A percentile compares a stretch with the other conserved stretches of the same genome.
Conservation (phyloP, 169 alveolate genomes). For the Cardiosporidium cionae region DNA sequence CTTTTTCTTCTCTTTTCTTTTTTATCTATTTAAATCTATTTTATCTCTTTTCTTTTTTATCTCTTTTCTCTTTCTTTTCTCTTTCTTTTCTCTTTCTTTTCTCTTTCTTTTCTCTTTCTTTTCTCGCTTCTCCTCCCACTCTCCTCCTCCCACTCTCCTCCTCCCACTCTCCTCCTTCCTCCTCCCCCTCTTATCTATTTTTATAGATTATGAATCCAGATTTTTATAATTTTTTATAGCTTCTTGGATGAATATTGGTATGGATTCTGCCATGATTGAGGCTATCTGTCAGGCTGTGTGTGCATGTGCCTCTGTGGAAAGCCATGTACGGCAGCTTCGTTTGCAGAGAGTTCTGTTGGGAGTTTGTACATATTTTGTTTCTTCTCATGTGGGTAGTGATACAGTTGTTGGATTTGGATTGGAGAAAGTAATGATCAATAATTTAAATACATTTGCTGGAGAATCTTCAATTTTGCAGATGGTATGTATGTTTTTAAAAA, state of each 20-base stretch:
- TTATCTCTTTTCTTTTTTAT: too few species aligned
- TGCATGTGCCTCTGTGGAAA: conserved; percentile 44
- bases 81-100: too few species aligned
- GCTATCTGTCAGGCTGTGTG: conserved; percentile 37
- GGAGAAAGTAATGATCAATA: conserved; percentile 36
- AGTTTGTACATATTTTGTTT: conserved; percentile 41
- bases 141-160: too few species aligned
- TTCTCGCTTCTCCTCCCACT: not conserved
- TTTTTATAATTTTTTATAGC: too few species aligned
- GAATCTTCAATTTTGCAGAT: conserved; percentile 30
- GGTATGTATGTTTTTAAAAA: too few species aligned
- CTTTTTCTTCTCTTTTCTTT: not conserved
- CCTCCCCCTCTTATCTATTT: not conserved
- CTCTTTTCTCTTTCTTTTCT: too few species aligned
- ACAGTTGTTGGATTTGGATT: conserved; percentile 46
- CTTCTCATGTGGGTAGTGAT: conserved; percentile 49
- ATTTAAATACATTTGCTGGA: conserved; percentile 37
- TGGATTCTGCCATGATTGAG: conserved; percentile 41
- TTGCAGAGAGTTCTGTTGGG: conserved; percentile 48
- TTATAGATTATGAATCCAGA: too few species aligned
- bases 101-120: not conserved
- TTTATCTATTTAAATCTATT: not conserved
- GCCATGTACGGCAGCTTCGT: conserved; percentile 51
- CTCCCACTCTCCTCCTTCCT: too few species aligned
- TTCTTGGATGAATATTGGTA: conserved; percentile 34